Percentiles rank a stretch among this genome's conserved stretches.
Conservation (phyloP, 1,139 yeast genomes). For the Suhomyces choctaworum region DNA sequence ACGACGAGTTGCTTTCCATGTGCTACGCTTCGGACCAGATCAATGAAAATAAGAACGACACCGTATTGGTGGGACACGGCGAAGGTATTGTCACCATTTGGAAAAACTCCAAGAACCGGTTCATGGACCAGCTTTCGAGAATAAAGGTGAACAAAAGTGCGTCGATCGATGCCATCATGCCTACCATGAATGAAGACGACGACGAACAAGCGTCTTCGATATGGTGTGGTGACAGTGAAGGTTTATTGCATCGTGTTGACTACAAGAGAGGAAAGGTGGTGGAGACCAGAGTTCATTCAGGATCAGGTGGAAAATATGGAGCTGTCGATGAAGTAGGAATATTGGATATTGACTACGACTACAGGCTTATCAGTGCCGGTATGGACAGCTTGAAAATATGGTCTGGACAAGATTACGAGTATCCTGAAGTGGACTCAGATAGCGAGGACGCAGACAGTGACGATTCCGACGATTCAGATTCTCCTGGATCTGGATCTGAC, state of each 20-base stretch:
- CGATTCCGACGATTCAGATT: constrained; percentile 3
- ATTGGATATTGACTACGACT: constrained; percentile 77
- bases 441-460: constrained; percentile 10
- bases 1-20: constrained; percentile 82
- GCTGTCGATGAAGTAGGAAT: constrained; percentile 63
- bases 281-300: constrained; percentile 67
- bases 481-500: constrained; percentile 5
- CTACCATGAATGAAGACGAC: constrained; percentile 71
- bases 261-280: constrained; percentile 62
- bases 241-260: constrained; percentile 69
- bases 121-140: constrained; percentile 80
- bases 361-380: constrained; percentile 77
- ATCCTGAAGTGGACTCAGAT: constrained; percentile 11
- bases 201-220: constrained; percentile 52
- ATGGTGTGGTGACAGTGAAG: constrained; percentile 87
- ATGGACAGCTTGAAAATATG: constrained; percentile 80
- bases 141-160: constrained; percentile 69
- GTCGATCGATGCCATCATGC: constrained; percentile 73
- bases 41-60: constrained; percentile 56
- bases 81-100: constrained; percentile 93
- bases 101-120: constrained; percentile 67
- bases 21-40: constrained; percentile 55
- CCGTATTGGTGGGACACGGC: constrained; percentile 76
- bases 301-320: constrained; percentile 41
- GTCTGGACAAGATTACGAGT: constrained; percentile 35